phyloP scores from a whole-genome alignment of 306 rosid genomes.

The Spatholobus suberectus region DNA sequence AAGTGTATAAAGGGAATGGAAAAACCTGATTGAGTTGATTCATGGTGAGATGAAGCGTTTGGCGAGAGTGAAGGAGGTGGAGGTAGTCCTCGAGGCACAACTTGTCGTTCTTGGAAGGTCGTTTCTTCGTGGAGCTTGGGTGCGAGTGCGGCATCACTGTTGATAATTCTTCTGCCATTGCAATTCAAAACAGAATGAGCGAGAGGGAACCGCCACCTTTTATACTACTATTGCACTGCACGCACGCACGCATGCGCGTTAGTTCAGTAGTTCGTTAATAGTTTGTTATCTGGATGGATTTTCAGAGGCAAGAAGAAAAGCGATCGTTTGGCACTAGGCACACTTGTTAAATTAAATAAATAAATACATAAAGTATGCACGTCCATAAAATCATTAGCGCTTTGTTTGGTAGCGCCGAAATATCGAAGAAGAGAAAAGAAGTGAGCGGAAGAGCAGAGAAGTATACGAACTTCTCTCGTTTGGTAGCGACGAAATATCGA shows the following conservation, averaged over 20 bases:
- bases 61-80: constrained; percentile 52
- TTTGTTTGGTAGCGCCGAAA: too few relatives aligned
- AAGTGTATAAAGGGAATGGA: background rate
- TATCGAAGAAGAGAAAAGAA: too few relatives aligned
- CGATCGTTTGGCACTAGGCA: background rate
- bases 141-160: constrained; percentile 35
- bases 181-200: background rate
- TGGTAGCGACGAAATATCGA: too few relatives aligned
- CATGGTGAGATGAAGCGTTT: constrained; percentile 46
- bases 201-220: background rate
- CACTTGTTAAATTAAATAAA: too few relatives aligned
- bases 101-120: constrained; percentile 31
- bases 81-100: constrained; percentile 61
- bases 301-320: too few relatives aligned
- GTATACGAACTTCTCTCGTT: too few relatives aligned
- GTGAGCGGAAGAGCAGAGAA: too few relatives aligned
- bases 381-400: background rate
- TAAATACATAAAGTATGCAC: background rate
- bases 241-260: too few relatives aligned
- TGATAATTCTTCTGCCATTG: constrained; percentile 29
- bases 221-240: constrained; percentile 20
- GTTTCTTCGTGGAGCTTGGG: constrained; percentile 37
- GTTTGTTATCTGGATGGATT: background rate
- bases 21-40: constrained; percentile 67
- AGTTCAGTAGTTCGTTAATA: constrained; percentile 41